Evolutionary conservation across 352 stramenopile species (phyloP).

Genomic region (Sclerospora graminicola): DNA sequence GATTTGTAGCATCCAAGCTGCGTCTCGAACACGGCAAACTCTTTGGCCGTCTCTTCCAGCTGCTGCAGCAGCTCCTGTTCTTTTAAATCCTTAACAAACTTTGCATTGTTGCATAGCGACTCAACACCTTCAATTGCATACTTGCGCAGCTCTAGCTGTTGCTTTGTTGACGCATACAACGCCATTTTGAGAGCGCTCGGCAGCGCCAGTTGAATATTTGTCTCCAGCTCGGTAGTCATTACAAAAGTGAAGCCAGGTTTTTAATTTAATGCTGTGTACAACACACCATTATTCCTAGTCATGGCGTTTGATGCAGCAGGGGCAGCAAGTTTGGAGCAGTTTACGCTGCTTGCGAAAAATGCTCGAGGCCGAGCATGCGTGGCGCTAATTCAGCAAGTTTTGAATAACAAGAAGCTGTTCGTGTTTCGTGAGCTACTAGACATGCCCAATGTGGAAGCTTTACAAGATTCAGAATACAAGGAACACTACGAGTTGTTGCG

Average conservation of each 20-base stretch:
- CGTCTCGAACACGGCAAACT: constrained; percentile 52
- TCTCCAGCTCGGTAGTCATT: constrained; percentile 31
- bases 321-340: constrained; percentile 84
- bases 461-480: constrained; percentile 66
- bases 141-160: constrained; percentile 67
- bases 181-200: constrained; percentile 66
- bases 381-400: constrained; percentile 88
- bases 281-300: constrained; percentile 1
- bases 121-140: constrained; percentile 59
- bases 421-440: constrained; percentile 89
- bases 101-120: constrained; percentile 53
- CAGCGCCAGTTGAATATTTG: constrained; percentile 47
- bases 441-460: constrained; percentile 84
- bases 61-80: constrained; percentile 40
- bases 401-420: constrained; percentile 89
- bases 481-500: constrained; percentile 74
- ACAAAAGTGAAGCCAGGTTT: too few relatives aligned
- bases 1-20: constrained; percentile 59
- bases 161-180: constrained; percentile 63
- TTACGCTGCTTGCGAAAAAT: constrained; percentile 88
- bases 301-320: constrained; percentile 66
- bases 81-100: constrained; percentile 51
- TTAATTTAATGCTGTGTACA: not conserved
- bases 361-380: constrained; percentile 84
- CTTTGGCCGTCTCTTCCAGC: constrained; percentile 59